Evolutionary conservation across 2,329 filamentous ascomycete species (phyloP).

Genomic region (Phyllosticta citrichinensis): DNA sequence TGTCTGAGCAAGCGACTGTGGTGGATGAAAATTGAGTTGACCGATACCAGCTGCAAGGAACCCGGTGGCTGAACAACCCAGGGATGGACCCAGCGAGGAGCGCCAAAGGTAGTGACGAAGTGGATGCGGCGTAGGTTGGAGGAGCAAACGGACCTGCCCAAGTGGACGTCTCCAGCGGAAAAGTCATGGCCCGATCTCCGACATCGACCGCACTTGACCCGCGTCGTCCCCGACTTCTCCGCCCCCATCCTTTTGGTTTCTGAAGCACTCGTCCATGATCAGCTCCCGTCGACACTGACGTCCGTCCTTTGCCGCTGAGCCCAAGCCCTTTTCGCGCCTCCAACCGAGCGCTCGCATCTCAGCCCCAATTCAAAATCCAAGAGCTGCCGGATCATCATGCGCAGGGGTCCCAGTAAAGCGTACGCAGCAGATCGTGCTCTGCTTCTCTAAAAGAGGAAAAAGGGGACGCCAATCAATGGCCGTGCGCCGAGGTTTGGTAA

Average conservation of each 20-base stretch:
- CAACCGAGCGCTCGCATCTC: neutral
- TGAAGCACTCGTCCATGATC: neutral
- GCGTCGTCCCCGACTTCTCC: neutral
- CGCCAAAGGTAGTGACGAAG: neutral
- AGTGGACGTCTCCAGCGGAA: neutral
- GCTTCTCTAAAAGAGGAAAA: neutral
- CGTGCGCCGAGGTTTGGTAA: neutral
- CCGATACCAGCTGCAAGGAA: neutral
- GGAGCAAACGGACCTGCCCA: neutral
- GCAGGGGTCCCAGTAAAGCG: neutral
- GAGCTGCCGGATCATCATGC: neutral
- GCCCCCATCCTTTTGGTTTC: neutral
- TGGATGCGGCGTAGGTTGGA: neutral
- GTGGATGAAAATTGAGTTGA: neutral
- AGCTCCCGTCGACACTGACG: neutral
- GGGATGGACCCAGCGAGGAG: neutral
- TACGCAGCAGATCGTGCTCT: neutral
- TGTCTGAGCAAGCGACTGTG: neutral
- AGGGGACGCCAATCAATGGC: neutral
- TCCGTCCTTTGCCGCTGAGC: neutral
- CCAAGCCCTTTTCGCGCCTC: neutral
- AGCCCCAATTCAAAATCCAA: neutral
- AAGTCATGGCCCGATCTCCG: neutral
- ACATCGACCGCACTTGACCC: neutral
- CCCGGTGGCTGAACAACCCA: neutral